Evolutionary conservation across 805 yeast species (phyloP).

Genomic region (Hanseniaspora vineae): DNA sequence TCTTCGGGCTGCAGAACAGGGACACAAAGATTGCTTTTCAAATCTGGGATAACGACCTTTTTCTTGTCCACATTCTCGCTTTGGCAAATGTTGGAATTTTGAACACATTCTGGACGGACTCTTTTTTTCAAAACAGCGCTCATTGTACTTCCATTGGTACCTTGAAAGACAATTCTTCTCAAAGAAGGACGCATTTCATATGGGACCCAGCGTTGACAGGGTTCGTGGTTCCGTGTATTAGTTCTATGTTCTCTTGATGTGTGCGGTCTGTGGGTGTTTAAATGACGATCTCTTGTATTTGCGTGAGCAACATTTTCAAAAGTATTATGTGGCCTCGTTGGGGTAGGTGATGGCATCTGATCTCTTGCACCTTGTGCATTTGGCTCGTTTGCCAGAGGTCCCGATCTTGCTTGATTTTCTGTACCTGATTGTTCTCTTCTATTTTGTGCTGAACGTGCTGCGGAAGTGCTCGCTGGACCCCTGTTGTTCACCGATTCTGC

Average conservation of each 20-base stretch:
- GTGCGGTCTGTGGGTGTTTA: too few relatives aligned
- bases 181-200: neutral
- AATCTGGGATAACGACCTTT: neutral
- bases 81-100: too few relatives aligned
- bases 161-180: neutral
- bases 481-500: conserved; percentile 4
- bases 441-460: neutral
- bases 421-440: neutral
- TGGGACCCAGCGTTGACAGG: neutral
- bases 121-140: neutral
- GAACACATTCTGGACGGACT: neutral
- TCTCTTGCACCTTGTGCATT: neutral
- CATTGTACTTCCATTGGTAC: neutral
- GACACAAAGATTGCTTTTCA: neutral
- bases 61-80: too few relatives aligned
- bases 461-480: conserved; percentile 1
- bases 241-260: neutral
- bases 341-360: neutral
- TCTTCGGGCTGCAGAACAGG: too few relatives aligned
- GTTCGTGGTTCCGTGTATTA: too few relatives aligned
- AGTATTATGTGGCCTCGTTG: conserved; percentile 6
- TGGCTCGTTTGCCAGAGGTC: too few relatives aligned
- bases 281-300: neutral
- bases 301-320: conserved; percentile 1
- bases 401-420: too few relatives aligned